Evolutionary conservation across 768 basidiomycete species (phyloP).

Genomic region (Candolleomyces aberdarensis): DNA sequence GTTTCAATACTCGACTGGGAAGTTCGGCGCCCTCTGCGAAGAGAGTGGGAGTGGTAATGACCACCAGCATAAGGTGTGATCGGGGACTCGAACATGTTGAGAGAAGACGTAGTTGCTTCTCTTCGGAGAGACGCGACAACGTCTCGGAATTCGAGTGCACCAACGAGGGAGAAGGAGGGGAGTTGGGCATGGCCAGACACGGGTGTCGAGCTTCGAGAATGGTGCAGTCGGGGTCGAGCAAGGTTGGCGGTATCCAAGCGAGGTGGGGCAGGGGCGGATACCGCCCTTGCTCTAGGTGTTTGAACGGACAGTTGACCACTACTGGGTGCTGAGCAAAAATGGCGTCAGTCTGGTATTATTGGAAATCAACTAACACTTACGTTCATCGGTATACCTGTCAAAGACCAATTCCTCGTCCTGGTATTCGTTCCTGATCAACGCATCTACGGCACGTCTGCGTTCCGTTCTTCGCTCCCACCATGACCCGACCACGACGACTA

Average conservation of each 20-base stretch:
- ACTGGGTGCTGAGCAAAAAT: constrained; percentile 11
- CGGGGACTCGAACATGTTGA: constrained; percentile 64
- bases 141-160: constrained; percentile 93
- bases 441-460: constrained; percentile 42
- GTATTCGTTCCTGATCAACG: constrained; percentile 57
- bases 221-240: constrained; percentile 28
- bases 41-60: constrained; percentile 54
- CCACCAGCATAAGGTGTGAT: constrained; percentile 72
- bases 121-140: constrained; percentile 78
- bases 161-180: constrained; percentile 87
- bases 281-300: constrained; percentile 38
- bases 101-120: constrained; percentile 57
- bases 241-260: constrained; percentile 37
- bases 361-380: constrained; percentile 32
- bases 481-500: constrained; percentile 67
- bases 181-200: constrained; percentile 44
- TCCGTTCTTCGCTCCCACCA: constrained; percentile 71
- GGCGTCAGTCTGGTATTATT: neutral
- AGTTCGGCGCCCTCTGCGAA: constrained; percentile 6
- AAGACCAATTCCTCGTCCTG: constrained; percentile 38
- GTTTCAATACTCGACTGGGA: constrained; percentile 6
- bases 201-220: constrained; percentile 33
- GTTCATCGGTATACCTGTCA: constrained; percentile 59
- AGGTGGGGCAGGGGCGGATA: constrained; percentile 33
- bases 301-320: constrained; percentile 28